Conservation (phyloP, 2,329 filamentous ascomycete species). For the Aaosphaeria pasadenensis region DNA sequence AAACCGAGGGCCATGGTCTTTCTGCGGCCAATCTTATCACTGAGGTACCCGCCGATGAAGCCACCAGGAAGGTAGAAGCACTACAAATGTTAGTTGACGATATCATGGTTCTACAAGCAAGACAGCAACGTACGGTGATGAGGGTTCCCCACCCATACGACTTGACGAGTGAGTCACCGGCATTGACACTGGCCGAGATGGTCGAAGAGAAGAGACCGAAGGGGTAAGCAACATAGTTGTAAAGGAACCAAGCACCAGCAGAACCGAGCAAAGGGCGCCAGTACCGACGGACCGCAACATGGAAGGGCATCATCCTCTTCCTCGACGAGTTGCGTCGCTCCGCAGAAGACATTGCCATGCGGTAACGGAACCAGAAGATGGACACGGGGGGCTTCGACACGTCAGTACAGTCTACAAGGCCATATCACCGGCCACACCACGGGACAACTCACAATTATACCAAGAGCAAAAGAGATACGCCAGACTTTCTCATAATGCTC, state of each 20-base stretch:
- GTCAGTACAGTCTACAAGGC: background rate
- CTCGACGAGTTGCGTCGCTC: slow-evolving; percentile 47
- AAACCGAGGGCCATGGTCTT: slow-evolving; percentile 23
- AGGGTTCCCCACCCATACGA: slow-evolving; percentile 20
- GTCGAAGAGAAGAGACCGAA: slow-evolving; percentile 56
- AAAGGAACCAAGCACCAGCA: slow-evolving; percentile 50
- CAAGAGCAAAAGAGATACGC: slow-evolving; percentile 51
- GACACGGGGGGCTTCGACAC: slow-evolving; percentile 40
- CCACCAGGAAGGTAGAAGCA: slow-evolving; percentile 26
- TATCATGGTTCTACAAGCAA: background rate
- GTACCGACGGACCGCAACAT: slow-evolving; percentile 47
- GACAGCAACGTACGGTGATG: slow-evolving; percentile 9
- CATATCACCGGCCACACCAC: background rate
- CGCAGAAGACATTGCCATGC: slow-evolving; percentile 51
- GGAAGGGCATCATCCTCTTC: slow-evolving; percentile 44
- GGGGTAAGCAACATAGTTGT: slow-evolving; percentile 56
- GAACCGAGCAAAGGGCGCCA: slow-evolving; percentile 51
- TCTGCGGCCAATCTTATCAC: slow-evolving; percentile 20
- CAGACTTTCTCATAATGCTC: slow-evolving; percentile 45
- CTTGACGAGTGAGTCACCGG: slow-evolving; percentile 17
- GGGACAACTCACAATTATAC: slow-evolving; percentile 34
- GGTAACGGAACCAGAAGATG: slow-evolving; percentile 53
- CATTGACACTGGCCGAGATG: slow-evolving; percentile 36
- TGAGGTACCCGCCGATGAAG: slow-evolving; percentile 24
- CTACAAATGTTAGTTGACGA: background rate